These are phyloP conservation scores for Setomelanomma holmii DNA, from an alignment of 2,329 filamentous ascomycete genomes.

Conservation along the genomic window DNA sequence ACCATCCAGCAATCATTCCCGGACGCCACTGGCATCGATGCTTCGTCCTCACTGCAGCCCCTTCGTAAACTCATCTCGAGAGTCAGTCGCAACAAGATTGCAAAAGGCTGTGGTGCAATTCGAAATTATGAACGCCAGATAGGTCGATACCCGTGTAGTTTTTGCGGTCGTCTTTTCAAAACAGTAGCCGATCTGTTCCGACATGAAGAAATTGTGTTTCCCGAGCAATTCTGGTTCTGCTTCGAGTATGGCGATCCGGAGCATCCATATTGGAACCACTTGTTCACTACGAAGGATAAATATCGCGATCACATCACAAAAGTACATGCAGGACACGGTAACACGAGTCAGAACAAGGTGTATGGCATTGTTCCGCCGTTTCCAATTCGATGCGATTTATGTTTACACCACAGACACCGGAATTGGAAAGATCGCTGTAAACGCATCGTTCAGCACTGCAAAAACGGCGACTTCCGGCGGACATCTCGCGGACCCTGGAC, in stretches of 20 bases:
- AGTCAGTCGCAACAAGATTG: not conserved
- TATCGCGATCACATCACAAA: slow-evolving; percentile 8
- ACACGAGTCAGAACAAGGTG: slow-evolving; percentile 4
- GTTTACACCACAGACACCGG: slow-evolving; percentile 6
- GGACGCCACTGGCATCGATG: not conserved
- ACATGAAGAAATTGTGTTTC: slow-evolving; percentile 8
- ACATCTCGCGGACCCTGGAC: not conserved
- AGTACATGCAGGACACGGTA: not conserved
- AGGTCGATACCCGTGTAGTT: slow-evolving; percentile 7
- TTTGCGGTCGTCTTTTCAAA: slow-evolving; percentile 11
- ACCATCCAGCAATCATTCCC: not conserved
- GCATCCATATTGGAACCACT: not conserved
- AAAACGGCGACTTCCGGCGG: not conserved
- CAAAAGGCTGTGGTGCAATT: not conserved
- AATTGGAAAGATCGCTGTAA: slow-evolving; percentile 11
- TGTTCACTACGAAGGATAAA: slow-evolving; percentile 7
- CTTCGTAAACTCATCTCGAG: not conserved
- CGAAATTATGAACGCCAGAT: slow-evolving; percentile 4
- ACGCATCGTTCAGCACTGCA: slow-evolving; percentile 2
- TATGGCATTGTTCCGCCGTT: not conserved
- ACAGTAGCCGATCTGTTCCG: slow-evolving; percentile 9
- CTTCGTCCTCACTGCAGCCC: not conserved
- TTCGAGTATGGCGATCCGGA: slow-evolving; percentile 7
- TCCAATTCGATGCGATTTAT: slow-evolving; percentile 11
- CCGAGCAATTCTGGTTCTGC: slow-evolving; percentile 17